Percentiles rank a stretch among this genome's conserved stretches.
Evolutionary conservation across 1,284 basidiomycete genomes (phyloP).

Genomic region (Spongiforma sp.): DNA sequence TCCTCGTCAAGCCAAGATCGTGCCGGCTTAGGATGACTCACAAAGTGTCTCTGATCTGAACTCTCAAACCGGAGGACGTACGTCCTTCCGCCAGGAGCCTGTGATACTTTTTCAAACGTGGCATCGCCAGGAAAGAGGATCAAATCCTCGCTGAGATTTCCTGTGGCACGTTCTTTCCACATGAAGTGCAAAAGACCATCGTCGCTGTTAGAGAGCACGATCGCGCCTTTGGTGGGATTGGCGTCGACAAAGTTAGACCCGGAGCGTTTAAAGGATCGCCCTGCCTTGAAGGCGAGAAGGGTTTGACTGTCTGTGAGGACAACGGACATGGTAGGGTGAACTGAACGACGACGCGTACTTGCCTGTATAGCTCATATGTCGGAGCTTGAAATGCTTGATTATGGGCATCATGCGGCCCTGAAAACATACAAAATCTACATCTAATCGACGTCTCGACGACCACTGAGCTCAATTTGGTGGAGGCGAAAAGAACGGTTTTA

Average conservation of each 20-base stretch:
- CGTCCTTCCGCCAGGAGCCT: constrained; percentile 64
- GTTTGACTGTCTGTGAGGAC: constrained; percentile 36
- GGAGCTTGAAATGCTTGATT: constrained; percentile 33
- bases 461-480: constrained; percentile 27
- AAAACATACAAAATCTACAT: too few species aligned
- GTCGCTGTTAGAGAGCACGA: constrained; percentile 68
- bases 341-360: constrained; percentile 31
- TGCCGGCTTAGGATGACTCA: constrained; percentile 44
- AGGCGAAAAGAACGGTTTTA: constrained; percentile 39
- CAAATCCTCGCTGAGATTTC: constrained; percentile 71
- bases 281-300: constrained; percentile 82
- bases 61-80: constrained; percentile 84
- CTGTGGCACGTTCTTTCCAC: constrained; percentile 74
- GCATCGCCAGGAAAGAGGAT: constrained; percentile 83
- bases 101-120: constrained; percentile 69
- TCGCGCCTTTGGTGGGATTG: constrained; percentile 69
- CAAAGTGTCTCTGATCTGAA: constrained; percentile 81
- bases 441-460: too few species aligned
- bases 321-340: constrained; percentile 31
- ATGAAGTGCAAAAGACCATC: constrained; percentile 78
- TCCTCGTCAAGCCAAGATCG: constrained; percentile 10
- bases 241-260: constrained; percentile 72
- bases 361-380: too few species aligned
- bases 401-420: too few species aligned
- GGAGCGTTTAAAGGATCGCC: constrained; percentile 70